Percentiles rank a stretch among this genome's conserved stretches.
phyloP scores from a whole-genome alignment of 352 stramenopile species.

The Phytophthora agathidicida region DNA sequence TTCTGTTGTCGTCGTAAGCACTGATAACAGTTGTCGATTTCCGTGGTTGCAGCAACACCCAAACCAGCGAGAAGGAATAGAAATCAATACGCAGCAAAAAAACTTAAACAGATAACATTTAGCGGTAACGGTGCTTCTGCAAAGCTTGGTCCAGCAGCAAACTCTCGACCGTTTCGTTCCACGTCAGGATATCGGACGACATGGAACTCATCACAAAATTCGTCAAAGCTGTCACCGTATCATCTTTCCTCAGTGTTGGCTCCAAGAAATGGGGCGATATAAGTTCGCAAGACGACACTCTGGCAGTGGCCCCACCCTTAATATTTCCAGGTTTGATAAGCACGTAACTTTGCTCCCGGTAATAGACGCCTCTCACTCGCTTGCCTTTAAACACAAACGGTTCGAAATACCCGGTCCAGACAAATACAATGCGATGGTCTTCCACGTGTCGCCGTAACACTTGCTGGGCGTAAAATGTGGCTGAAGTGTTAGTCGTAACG shows the following conservation, averaged over 20 bases:
- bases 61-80: no score
- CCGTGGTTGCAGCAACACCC: no score
- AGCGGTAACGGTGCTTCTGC: no score
- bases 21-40: constrained; percentile 23
- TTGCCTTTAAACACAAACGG: constrained; percentile 54
- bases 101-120: no score
- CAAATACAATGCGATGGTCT: constrained; percentile 53
- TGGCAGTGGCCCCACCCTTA: background rate
- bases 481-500: constrained; percentile 31
- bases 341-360: constrained; percentile 59
- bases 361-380: constrained; percentile 41
- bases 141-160: constrained; percentile 25
- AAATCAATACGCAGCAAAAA: no score
- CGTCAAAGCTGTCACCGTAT: constrained; percentile 31
- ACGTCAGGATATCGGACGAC: constrained; percentile 31
- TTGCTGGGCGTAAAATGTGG: constrained; percentile 54
- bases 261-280: constrained; percentile 49
- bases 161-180: constrained; percentile 41
- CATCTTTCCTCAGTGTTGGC: constrained; percentile 16
- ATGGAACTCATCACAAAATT: constrained; percentile 40
- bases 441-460: constrained; percentile 55
- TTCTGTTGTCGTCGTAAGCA: background rate
- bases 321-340: constrained; percentile 40
- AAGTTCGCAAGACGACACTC: constrained; percentile 50
- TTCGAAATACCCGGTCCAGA: constrained; percentile 57